These are phyloP conservation scores for Tylopilus felleus DNA, from an alignment of 768 basidiomycete species.

Conservation along the genomic window DNA sequence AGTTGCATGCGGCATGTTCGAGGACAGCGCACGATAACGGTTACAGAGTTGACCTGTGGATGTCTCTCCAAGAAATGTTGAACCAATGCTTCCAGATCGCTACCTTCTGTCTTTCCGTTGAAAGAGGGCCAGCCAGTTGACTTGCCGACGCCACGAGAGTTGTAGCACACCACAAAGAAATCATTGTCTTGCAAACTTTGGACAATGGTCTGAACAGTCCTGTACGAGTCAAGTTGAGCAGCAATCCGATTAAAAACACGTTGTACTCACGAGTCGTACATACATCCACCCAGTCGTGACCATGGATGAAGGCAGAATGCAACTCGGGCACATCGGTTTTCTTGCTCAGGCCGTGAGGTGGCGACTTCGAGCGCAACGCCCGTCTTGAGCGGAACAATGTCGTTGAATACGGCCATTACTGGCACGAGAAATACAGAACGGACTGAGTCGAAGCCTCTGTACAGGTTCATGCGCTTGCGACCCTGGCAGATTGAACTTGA, in stretches of 20 bases:
- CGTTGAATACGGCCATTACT: conserved; percentile 3
- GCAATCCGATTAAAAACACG: neutral
- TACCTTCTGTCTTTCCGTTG: conserved; percentile 65
- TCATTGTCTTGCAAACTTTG: conserved; percentile 40
- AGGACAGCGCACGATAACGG: conserved; percentile 53
- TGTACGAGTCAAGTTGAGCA: conserved; percentile 1
- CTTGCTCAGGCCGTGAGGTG: conserved; percentile 27
- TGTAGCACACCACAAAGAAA: conserved; percentile 67
- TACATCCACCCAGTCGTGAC: conserved; percentile 79
- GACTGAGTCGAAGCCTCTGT: neutral
- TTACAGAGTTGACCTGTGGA: conserved; percentile 45
- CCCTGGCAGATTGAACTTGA: neutral
- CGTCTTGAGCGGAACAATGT: conserved; percentile 29
- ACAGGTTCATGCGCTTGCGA: no score
- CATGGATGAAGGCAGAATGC: conserved; percentile 81
- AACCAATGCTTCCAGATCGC: conserved; percentile 65
- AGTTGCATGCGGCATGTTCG: neutral
- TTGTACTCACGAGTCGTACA: conserved; percentile 67
- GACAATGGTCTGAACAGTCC: conserved; percentile 43
- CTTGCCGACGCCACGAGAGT: conserved; percentile 72
- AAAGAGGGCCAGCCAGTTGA: conserved; percentile 74
- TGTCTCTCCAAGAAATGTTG: conserved; percentile 48
- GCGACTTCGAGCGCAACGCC: conserved; percentile 45
- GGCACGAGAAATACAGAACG: neutral
- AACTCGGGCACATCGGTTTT: conserved; percentile 37